phyloP scores from a whole-genome alignment of 2,329 filamentous ascomycete species.

The Tetracladium maxilliforme region DNA sequence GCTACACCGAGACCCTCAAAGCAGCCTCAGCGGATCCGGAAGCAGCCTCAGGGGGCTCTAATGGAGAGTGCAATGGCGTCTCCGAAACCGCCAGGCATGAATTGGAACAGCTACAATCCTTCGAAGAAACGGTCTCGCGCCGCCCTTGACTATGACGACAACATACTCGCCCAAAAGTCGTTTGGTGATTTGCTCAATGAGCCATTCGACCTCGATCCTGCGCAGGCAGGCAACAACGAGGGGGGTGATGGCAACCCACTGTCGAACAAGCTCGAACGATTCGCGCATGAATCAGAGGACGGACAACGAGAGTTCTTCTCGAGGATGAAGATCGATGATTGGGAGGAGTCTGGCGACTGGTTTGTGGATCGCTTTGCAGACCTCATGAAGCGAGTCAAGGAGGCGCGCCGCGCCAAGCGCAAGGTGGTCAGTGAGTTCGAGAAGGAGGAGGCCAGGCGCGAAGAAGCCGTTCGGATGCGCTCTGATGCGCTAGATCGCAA shows the following conservation, averaged over 20 bases:
- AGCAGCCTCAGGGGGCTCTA: too few relatives aligned
- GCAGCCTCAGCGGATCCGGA: too few relatives aligned
- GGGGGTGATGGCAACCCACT: background rate
- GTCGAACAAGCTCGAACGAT: slow-evolving; percentile 4
- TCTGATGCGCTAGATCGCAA: slow-evolving; percentile 7
- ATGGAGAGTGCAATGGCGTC: too few relatives aligned
- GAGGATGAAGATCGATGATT: slow-evolving; percentile 10
- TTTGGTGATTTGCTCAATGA: background rate
- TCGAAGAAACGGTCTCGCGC: too few relatives aligned
- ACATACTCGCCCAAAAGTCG: too few relatives aligned
- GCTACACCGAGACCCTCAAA: too few relatives aligned
- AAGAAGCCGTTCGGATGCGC: slow-evolving; percentile 10
- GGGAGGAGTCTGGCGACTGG: slow-evolving; percentile 14
- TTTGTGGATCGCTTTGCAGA: slow-evolving; percentile 11
- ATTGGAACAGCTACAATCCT: too few relatives aligned
- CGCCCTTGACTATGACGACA: too few relatives aligned
- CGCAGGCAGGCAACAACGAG: background rate
- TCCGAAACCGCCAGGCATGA: too few relatives aligned
- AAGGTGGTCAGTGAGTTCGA: slow-evolving; percentile 9
- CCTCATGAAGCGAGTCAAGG: slow-evolving; percentile 8
- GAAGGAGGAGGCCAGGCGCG: slow-evolving; percentile 10
- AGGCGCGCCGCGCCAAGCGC: slow-evolving; percentile 11
- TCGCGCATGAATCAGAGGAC: slow-evolving; percentile 1
- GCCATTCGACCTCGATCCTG: background rate
- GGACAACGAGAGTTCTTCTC: slow-evolving; percentile 7